A percentile compares a stretch with the other conserved stretches of the same genome.
These are phyloP conservation scores for Rhytidiadelphus loreus DNA, from an alignment of 225 moss, liverwort and hornwort genomes.

Conservation along the genomic window DNA sequence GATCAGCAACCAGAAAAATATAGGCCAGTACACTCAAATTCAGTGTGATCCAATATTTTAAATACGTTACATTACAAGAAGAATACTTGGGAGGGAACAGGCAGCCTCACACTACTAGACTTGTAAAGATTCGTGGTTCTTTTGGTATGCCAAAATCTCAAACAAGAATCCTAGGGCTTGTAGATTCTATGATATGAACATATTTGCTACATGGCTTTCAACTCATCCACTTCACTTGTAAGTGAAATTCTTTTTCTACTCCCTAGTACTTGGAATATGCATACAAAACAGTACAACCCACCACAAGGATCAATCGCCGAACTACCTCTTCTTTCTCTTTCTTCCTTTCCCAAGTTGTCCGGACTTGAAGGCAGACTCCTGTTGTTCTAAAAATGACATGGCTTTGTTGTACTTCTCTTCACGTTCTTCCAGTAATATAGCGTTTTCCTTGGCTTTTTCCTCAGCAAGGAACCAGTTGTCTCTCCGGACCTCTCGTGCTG, in stretches of 20 bases:
- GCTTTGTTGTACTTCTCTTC: conserved; percentile 87
- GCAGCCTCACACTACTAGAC: not conserved
- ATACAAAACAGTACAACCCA: not conserved
- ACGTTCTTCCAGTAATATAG: conserved; percentile 46
- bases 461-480: conserved; percentile 83
- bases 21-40: not conserved
- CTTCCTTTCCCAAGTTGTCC: conserved; percentile 91
- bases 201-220: not conserved
- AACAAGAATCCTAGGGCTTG: not conserved
- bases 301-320: not conserved
- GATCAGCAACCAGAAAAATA: not conserved
- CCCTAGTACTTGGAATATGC: not conserved
- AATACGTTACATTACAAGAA: not conserved
- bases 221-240: not conserved
- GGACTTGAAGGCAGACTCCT: conserved; percentile 91
- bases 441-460: conserved; percentile 61
- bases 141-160: not conserved
- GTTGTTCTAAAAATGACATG: conserved; percentile 85
- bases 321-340: conserved; percentile 47
- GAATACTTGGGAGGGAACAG: not conserved
- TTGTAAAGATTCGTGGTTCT: not conserved
- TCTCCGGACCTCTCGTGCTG: conserved; percentile 84
- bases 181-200: not conserved
- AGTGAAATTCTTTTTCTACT: not conserved
- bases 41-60: not conserved